phyloP scores from a whole-genome alignment of 805 yeast genomes.

The Clavispora vitiphila region DNA sequence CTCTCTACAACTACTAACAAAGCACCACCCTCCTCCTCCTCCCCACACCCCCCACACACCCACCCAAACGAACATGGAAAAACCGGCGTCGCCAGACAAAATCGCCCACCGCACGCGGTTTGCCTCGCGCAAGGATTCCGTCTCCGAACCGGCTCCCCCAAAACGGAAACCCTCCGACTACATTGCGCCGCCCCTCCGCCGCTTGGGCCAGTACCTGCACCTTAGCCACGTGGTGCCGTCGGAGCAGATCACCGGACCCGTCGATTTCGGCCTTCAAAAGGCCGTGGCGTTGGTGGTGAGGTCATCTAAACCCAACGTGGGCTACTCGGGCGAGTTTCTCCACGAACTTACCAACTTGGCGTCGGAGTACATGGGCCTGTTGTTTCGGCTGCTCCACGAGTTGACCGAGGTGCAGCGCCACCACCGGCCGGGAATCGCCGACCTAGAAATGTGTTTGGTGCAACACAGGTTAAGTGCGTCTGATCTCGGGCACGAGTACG shows the following conservation, averaged over 20 bases:
- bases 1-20: too few species aligned
- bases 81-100: neutral
- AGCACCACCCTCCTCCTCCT: neutral
- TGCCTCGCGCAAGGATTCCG: neutral
- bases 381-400: slow-evolving; percentile 42
- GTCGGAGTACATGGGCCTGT: slow-evolving; percentile 25
- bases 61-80: neutral
- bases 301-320: slow-evolving; percentile 13
- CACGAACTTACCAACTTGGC: slow-evolving; percentile 26
- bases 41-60: neutral
- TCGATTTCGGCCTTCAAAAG: slow-evolving; percentile 26
- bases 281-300: slow-evolving; percentile 23
- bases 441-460: slow-evolving; percentile 41
- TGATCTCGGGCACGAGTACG: slow-evolving; percentile 36
- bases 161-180: slow-evolving; percentile 4
- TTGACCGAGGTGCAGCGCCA: slow-evolving; percentile 59
- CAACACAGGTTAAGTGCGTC: slow-evolving; percentile 37
- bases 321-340: slow-evolving; percentile 24
- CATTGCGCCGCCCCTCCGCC: slow-evolving; percentile 9
- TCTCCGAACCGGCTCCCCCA: neutral
- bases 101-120: slow-evolving; percentile 1
- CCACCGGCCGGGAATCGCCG: slow-evolving; percentile 46
- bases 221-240: neutral
- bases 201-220: slow-evolving; percentile 4
- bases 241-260: slow-evolving; percentile 8